These are phyloP conservation scores for Fusarium sp. DNA, from an alignment of 2,329 filamentous ascomycete genomes.

Conservation along the genomic window DNA sequence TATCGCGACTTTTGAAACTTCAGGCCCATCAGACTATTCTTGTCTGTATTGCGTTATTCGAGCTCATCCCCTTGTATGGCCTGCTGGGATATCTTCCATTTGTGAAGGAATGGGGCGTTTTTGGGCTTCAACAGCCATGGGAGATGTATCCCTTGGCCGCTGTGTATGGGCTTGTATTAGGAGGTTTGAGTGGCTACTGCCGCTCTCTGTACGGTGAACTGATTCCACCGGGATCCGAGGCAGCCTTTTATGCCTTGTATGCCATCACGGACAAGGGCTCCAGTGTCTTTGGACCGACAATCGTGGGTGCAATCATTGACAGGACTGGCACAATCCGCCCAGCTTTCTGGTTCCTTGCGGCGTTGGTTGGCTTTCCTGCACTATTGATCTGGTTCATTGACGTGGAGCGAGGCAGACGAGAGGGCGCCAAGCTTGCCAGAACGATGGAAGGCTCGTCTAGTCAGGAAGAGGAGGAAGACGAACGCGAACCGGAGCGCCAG, in stretches of 20 bases:
- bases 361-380: constrained; percentile 84
- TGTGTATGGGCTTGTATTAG: constrained; percentile 92
- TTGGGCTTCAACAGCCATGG: constrained; percentile 93
- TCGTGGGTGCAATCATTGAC: constrained; percentile 94
- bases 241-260: constrained; percentile 95
- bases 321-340: constrained; percentile 81
- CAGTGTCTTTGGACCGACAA: constrained; percentile 91
- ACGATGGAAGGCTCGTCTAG: constrained; percentile 65
- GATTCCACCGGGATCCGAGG: constrained; percentile 93
- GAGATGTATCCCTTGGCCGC: constrained; percentile 95
- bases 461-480: constrained; percentile 35
- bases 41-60: constrained; percentile 89
- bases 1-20: constrained; percentile 76
- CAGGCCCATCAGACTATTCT: constrained; percentile 89
- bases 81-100: constrained; percentile 87
- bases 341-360: constrained; percentile 91
- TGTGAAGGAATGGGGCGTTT: constrained; percentile 76
- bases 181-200: constrained; percentile 92
- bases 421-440: constrained; percentile 73
- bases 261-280: constrained; percentile 98
- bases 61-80: constrained; percentile 92
- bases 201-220: constrained; percentile 92
- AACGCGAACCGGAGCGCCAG: constrained; percentile 40
- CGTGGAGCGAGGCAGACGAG: constrained; percentile 79
- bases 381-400: constrained; percentile 87